Conservation (phyloP, 2,329 filamentous ascomycete species). For the Leptographium wingfieldii region DNA sequence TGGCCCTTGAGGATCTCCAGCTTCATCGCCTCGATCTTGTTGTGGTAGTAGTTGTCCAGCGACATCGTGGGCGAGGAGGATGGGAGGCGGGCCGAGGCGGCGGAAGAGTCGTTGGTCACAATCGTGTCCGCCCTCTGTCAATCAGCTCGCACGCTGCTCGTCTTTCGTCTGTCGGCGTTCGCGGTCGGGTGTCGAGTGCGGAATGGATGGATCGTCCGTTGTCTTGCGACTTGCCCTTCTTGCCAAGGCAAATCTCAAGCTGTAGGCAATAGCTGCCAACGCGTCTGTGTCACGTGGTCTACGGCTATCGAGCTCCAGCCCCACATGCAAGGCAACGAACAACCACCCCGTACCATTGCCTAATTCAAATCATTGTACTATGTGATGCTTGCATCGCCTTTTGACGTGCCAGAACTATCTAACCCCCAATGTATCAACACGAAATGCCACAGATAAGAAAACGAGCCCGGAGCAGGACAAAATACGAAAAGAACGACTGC, state of each 20-base stretch:
- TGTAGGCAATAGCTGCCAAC: background rate
- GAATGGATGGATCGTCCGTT: no score
- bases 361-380: background rate
- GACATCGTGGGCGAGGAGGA: constrained; percentile 55
- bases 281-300: background rate
- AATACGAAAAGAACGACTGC: background rate
- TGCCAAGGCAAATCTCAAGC: background rate
- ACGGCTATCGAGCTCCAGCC: background rate
- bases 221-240: no score
- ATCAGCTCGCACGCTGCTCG: no score
- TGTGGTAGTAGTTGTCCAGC: constrained; percentile 98
- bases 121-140: no score
- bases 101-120: background rate
- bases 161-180: no score
- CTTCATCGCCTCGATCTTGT: constrained; percentile 99
- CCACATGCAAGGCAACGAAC: background rate
- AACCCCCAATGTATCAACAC: background rate
- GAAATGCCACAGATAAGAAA: background rate
- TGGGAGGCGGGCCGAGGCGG: background rate
- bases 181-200: no score
- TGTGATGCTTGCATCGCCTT: background rate
- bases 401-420: background rate
- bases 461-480: background rate
- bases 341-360: no score
- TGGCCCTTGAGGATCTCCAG: constrained; percentile 99